Conservation (phyloP, 306 rosid genomes). For the Cicer chorassanicum region DNA sequence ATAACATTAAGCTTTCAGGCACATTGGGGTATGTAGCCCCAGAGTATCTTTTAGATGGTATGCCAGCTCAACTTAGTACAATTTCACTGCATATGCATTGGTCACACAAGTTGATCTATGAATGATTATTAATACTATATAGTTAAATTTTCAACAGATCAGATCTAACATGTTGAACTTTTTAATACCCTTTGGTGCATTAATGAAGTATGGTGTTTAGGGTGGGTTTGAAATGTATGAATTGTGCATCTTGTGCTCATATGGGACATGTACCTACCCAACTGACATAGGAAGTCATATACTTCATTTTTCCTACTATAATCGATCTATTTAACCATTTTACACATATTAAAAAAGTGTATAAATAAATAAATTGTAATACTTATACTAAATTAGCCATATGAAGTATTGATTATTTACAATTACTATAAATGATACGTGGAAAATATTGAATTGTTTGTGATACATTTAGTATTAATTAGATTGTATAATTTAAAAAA, state of each 20-base stretch:
- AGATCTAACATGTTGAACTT: conserved; percentile 42
- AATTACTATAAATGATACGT: too few species aligned
- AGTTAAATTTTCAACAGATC: conserved; percentile 42
- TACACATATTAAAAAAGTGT: too few species aligned
- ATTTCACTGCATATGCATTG: conserved; percentile 45
- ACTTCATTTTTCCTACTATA: too few species aligned
- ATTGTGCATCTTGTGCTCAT: conserved; percentile 39
- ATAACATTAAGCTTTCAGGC: conserved; percentile 87
- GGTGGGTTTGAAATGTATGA: conserved; percentile 42
- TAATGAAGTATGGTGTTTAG: conserved; percentile 36
- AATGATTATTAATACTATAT: conserved; percentile 33
- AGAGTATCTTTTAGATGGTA: conserved; percentile 97
- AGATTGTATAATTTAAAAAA: too few species aligned
- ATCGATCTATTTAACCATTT: too few species aligned
- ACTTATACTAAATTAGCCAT: too few species aligned
- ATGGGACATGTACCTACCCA: conserved; percentile 47
- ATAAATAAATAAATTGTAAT: too few species aligned
- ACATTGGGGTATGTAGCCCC: conserved; percentile 97
- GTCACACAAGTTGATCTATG: conserved; percentile 24
- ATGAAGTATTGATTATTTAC: too few species aligned
- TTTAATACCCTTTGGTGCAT: conserved; percentile 43
- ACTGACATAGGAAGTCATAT: conserved; percentile 30
- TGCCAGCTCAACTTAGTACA: conserved; percentile 53
- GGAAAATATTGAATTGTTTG: too few species aligned
- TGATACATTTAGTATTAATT: too few species aligned